Evolutionary conservation across 2,329 filamentous ascomycete species (phyloP).

Genomic region (Colletotrichum abscissum): DNA sequence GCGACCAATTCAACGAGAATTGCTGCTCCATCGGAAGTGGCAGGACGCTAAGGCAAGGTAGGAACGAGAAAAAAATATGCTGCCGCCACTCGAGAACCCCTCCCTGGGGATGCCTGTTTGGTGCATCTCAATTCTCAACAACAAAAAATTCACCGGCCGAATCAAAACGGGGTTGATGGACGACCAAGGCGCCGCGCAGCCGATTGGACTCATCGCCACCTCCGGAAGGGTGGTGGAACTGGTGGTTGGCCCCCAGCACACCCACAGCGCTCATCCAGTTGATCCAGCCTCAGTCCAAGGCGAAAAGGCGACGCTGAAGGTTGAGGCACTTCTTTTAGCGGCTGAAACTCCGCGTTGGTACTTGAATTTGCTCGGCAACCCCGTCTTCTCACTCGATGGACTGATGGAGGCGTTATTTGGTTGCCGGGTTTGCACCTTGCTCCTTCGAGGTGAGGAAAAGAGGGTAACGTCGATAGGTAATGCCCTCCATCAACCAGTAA

Average conservation of each 20-base stretch:
- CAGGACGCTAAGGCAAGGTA: constrained; percentile 15
- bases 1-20: constrained; percentile 37
- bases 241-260: constrained; percentile 10
- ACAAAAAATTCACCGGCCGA: constrained; percentile 20
- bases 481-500: constrained; percentile 12
- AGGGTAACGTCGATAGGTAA: constrained; percentile 8
- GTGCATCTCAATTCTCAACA: constrained; percentile 32
- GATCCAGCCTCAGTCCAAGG: background rate
- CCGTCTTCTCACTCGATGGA: constrained; percentile 8
- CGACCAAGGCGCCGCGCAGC: background rate
- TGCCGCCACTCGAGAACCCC: constrained; percentile 15
- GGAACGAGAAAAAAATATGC: constrained; percentile 17
- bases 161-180: constrained; percentile 4
- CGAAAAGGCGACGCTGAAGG: constrained; percentile 26
- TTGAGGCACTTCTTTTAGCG: constrained; percentile 21
- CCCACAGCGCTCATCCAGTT: background rate
- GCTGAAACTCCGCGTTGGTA: background rate
- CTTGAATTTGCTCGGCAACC: constrained; percentile 13
- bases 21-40: constrained; percentile 15
- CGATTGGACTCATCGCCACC: constrained; percentile 17
- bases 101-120: background rate
- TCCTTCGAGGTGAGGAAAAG: constrained; percentile 10
- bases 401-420: background rate
- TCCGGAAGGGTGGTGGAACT: background rate
- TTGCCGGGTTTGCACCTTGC: constrained; percentile 13